Conservation (phyloP, 2,329 filamentous ascomycete genomes). For the Fusarium sp. region DNA sequence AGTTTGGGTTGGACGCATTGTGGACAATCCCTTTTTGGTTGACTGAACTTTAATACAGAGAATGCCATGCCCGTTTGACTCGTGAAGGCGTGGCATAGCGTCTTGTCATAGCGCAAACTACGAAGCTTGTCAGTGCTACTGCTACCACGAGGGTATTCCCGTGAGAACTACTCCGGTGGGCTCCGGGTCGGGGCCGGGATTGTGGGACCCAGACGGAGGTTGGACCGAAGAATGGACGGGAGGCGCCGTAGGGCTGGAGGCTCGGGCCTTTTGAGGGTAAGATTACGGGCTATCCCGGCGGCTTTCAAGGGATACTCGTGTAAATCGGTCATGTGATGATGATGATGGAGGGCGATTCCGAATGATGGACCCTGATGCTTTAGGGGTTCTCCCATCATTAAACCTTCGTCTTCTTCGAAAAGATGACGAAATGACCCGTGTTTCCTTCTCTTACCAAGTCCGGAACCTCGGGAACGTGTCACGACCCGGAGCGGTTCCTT, state of each 20-base stretch:
- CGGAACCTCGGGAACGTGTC: not conserved
- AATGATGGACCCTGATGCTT: not conserved
- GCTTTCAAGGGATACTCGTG: not conserved
- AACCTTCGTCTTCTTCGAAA: not conserved
- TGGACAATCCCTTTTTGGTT: constrained; percentile 1
- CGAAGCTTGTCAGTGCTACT: not conserved
- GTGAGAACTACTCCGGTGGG: not conserved
- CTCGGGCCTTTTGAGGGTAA: not conserved
- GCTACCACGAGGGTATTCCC: not conserved
- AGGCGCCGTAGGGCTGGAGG: not conserved
- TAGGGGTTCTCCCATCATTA: not conserved
- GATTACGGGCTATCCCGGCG: not conserved
- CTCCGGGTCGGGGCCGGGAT: not conserved
- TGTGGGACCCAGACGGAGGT: not conserved
- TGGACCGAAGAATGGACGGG: not conserved
- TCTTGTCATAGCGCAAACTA: not conserved
- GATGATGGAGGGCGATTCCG: not conserved
- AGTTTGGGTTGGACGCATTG: not conserved
- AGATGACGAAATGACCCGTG: constrained; percentile 7
- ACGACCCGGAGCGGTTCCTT: constrained; percentile 16
- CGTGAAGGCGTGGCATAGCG: not conserved
- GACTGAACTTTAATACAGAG: not conserved
- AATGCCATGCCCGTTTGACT: not conserved
- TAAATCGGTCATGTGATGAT: not conserved
- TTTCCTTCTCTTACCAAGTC: constrained; percentile 13